Conservation (phyloP, 495 filamentous ascomycete genomes). For the Apiosordaria backusii region DNA sequence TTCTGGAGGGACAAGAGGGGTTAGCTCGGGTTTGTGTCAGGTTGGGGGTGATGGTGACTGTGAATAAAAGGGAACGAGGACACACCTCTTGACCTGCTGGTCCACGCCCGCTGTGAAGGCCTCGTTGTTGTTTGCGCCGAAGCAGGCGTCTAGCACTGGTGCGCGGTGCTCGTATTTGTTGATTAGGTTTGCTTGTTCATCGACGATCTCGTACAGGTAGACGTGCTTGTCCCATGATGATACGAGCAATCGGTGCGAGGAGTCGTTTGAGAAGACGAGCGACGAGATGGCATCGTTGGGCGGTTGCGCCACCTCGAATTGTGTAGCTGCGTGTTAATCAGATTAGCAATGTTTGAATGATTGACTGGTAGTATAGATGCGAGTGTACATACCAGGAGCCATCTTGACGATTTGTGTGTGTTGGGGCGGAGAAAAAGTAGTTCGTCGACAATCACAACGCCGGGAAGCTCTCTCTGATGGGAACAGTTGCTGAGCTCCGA, state of each 20-base stretch:
- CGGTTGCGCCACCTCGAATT: constrained; percentile 68
- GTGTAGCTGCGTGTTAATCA: constrained; percentile 42
- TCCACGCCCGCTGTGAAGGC: constrained; percentile 85
- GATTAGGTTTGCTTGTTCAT: constrained; percentile 57
- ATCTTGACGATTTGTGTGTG: constrained; percentile 19
- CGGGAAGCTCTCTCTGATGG: not conserved
- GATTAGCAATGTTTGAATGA: constrained; percentile 7
- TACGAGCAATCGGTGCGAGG: constrained; percentile 69
- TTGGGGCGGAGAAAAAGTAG: not conserved
- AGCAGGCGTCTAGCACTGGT: constrained; percentile 88
- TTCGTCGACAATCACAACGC: not conserved
- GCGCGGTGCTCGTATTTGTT: constrained; percentile 76
- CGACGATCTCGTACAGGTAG: constrained; percentile 75
- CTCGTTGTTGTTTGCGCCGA: constrained; percentile 73
- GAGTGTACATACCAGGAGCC: constrained; percentile 35
- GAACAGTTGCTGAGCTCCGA: constrained; percentile 11
- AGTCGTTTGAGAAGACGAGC: constrained; percentile 71
- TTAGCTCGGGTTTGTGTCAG: no score
- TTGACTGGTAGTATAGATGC: not conserved
- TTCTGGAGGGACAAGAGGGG: constrained; percentile 49
- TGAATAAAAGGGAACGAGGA: constrained; percentile 1
- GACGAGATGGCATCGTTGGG: constrained; percentile 88
- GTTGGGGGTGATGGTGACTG: no score
- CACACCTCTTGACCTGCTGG: constrained; percentile 72
- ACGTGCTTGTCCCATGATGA: constrained; percentile 94